Evolutionary conservation across 116 monocot species (phyloP).

Genomic region (Dioscorea cayenensis): DNA sequence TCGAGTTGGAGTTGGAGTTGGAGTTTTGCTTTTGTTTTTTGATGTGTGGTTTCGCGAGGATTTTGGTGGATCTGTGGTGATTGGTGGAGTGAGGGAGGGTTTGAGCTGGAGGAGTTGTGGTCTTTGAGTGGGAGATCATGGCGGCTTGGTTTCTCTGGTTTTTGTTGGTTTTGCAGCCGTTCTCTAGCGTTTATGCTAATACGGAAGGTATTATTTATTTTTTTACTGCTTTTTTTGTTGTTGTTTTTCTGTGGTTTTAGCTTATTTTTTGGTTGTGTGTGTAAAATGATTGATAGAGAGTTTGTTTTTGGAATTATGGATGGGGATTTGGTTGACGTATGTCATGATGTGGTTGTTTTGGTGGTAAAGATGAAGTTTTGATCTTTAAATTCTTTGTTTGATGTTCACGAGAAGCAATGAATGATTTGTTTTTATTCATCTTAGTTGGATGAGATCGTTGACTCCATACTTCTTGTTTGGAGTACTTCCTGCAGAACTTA

Average conservation of each 20-base stretch:
- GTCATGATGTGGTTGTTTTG: too few species aligned
- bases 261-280: background rate
- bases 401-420: too few species aligned
- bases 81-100: background rate
- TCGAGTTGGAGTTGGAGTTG: background rate
- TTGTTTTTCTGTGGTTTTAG: background rate
- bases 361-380: too few species aligned
- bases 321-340: too few species aligned
- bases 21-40: background rate
- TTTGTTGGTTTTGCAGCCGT: background rate
- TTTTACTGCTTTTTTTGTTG: background rate
- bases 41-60: background rate
- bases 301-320: too few species aligned
- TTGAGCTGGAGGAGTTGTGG: background rate
- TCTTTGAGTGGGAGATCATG: background rate
- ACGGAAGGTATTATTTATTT: conserved; percentile 4
- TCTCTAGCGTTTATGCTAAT: background rate
- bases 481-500: too few species aligned
- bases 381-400: too few species aligned
- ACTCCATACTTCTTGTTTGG: too few species aligned
- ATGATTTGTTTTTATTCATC: too few species aligned
- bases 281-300: too few species aligned
- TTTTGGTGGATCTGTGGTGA: background rate
- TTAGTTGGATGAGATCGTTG: too few species aligned
- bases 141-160: background rate